These are phyloP conservation scores for Dinochytrium kinnereticum DNA, from an alignment of 371 early-diverging fungal genomes.

Conservation along the genomic window DNA sequence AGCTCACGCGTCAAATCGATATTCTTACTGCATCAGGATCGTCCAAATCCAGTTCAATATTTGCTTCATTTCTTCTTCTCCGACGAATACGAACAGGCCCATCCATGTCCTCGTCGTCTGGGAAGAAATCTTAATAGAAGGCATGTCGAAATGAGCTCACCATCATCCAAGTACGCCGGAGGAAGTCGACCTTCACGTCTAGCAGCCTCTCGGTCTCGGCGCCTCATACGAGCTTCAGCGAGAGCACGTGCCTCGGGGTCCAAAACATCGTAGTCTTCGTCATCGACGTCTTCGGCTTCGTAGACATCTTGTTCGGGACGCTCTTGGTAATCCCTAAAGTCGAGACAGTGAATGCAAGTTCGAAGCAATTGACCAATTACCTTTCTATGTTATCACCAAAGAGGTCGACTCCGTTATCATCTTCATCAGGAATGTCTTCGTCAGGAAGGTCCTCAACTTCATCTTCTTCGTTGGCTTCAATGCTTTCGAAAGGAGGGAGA, in stretches of 20 bases:
- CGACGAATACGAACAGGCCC: conserved; percentile 59
- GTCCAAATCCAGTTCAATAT: conserved; percentile 63
- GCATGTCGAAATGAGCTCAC: conserved; percentile 24
- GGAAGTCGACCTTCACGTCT: conserved; percentile 77
- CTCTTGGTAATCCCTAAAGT: conserved; percentile 58
- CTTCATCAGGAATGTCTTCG: conserved; percentile 4
- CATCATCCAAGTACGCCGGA: conserved; percentile 83
- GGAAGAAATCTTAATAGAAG: conserved; percentile 32
- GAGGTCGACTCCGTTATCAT: conserved; percentile 82
- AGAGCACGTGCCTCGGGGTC: conserved; percentile 73
- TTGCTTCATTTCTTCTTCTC: conserved; percentile 66
- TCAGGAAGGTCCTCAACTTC: conserved; percentile 18
- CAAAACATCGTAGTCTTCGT: conserved; percentile 72
- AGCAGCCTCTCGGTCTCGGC: conserved; percentile 82
- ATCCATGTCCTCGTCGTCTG: conserved; percentile 57
- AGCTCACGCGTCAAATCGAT: neutral
- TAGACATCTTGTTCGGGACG: conserved; percentile 81
- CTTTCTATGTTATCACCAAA: conserved; percentile 79
- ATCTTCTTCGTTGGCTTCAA: conserved; percentile 20
- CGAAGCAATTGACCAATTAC: conserved; percentile 9
- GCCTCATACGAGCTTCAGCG: conserved; percentile 78
- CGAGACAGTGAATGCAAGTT: conserved; percentile 48
- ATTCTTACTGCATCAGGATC: conserved; percentile 64
- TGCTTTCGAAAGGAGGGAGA: conserved; percentile 3
- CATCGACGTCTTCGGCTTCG: conserved; percentile 77